A percentile compares a stretch with the other conserved stretches of the same genome.
Conservation (phyloP, 345 rosid genomes). For the Cardamine occulta region DNA sequence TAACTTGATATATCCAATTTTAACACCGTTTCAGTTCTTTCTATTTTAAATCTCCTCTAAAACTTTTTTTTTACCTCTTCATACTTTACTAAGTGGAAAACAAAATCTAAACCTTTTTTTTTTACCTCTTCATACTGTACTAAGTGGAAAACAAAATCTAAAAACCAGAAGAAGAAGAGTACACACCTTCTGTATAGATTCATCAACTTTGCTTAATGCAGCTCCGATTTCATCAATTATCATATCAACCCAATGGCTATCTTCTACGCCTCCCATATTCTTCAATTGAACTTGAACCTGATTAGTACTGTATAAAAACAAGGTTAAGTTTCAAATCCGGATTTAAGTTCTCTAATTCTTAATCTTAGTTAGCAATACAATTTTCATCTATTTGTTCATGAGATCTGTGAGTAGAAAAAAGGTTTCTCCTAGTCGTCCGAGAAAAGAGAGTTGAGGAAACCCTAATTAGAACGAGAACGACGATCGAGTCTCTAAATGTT, state of each 20-base stretch:
- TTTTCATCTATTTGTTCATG: constrained; percentile 2
- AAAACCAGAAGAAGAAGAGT: background rate
- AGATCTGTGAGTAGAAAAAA: background rate
- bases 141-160: background rate
- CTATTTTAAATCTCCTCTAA: background rate
- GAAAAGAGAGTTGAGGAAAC: background rate
- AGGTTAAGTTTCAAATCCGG: background rate
- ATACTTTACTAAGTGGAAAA: background rate
- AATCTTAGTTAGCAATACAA: background rate
- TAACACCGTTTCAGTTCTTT: background rate
- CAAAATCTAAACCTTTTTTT: background rate
- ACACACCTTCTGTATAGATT: constrained; percentile 33
- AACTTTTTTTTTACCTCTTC: background rate
- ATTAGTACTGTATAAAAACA: background rate
- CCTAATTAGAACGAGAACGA: background rate
- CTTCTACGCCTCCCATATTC: constrained; percentile 25
- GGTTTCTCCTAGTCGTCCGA: background rate
- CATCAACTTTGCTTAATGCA: constrained; percentile 29
- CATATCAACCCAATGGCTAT: constrained; percentile 20
- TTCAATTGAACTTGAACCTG: constrained; percentile 11
- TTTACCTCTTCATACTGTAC: background rate
- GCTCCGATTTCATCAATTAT: constrained; percentile 22
- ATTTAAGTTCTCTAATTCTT: background rate
- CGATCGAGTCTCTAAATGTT: background rate
- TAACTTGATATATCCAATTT: background rate